phyloP scores from a whole-genome alignment of 1,284 basidiomycete species.

The Ganoderma multipileum region DNA sequence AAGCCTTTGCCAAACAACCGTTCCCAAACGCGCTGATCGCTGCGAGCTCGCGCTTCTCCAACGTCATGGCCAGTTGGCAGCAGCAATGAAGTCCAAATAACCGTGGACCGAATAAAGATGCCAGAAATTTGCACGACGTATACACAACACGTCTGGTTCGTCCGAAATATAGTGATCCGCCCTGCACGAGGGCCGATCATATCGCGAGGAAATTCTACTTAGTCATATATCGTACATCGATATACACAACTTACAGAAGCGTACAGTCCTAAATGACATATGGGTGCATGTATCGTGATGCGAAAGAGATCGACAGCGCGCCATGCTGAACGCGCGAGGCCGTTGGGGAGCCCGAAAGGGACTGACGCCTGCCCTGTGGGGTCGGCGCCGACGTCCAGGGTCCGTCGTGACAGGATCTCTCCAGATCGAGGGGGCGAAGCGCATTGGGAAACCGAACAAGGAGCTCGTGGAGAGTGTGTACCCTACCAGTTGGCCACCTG shows the following conservation, averaged over 20 bases:
- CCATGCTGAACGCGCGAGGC: background rate
- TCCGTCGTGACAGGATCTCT: background rate
- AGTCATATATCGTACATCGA: background rate
- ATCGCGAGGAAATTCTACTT: background rate
- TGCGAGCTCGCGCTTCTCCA: no score
- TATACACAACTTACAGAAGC: no score
- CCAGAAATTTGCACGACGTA: background rate
- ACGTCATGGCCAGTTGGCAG: no score
- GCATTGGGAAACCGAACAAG: background rate
- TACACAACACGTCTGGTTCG: background rate
- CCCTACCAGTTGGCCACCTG: background rate
- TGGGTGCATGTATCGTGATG: background rate
- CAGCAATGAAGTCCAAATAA: background rate
- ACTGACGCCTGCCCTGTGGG: background rate
- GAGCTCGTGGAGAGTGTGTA: background rate
- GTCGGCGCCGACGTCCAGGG: background rate
- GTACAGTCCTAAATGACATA: background rate
- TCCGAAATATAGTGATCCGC: background rate
- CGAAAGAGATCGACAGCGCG: background rate
- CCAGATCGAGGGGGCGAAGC: background rate
- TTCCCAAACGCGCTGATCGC: background rate
- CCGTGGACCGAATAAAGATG: background rate
- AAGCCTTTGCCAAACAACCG: conserved; percentile 37
- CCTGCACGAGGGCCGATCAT: background rate
- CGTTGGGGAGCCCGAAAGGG: background rate